A percentile compares a stretch with the other conserved stretches of the same genome.
Conservation (phyloP, 129 eudicot species). For the Arctium lappa region DNA sequence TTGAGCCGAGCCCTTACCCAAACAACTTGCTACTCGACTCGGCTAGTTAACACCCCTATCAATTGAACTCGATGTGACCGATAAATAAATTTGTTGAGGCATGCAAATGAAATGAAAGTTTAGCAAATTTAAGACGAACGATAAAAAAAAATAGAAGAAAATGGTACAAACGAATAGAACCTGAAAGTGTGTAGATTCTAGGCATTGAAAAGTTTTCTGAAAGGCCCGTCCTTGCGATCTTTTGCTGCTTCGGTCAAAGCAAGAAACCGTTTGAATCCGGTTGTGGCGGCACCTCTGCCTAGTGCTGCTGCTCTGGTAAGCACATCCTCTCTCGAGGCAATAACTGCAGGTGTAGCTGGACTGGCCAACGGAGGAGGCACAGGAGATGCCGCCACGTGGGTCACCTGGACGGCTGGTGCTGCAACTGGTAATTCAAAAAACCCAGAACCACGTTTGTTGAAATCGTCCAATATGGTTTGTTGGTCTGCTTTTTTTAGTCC, state of each 20-base stretch:
- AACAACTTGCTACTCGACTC: too few species aligned
- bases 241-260: conserved; percentile 91
- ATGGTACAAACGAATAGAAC: conserved; percentile 1
- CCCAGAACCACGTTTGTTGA: conserved; percentile 63
- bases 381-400: conserved; percentile 24
- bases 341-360: conserved; percentile 42
- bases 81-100: too few species aligned
- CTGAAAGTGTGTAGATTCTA: conserved; percentile 1
- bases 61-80: too few species aligned
- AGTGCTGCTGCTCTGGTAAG: conserved; percentile 91
- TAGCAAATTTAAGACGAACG: background rate
- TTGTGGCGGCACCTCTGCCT: conserved; percentile 27
- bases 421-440: conserved; percentile 32
- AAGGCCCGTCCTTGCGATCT: conserved; percentile 85
- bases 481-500: conserved; percentile 85
- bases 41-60: too few species aligned
- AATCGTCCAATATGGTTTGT: conserved; percentile 86
- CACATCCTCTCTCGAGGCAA: conserved; percentile 74
- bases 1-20: too few species aligned
- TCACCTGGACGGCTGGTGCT: conserved; percentile 28
- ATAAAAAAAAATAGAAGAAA: conserved; percentile 9
- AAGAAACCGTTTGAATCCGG: conserved; percentile 84
- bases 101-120: background rate
- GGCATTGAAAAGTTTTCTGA: conserved; percentile 77
- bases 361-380: conserved; percentile 35